These are phyloP conservation scores for Blastomyces gilchristii DNA, from an alignment of 2,329 filamentous ascomycete species.

Conservation along the genomic window DNA sequence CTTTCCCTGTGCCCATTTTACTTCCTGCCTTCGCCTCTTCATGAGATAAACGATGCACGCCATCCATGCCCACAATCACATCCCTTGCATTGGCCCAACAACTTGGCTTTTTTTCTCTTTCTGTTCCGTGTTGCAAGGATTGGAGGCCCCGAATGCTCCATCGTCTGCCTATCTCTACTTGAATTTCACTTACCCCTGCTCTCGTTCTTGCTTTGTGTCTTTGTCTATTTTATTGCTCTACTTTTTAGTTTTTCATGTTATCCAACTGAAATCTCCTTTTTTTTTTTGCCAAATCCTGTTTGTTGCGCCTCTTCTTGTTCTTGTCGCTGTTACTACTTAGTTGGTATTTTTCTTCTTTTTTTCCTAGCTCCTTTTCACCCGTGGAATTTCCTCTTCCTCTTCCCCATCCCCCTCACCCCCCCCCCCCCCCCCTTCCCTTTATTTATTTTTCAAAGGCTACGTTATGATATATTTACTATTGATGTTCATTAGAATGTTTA, in stretches of 20 bases:
- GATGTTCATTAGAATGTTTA: slow-evolving; percentile 11
- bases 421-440: slow-evolving; percentile 13
- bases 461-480: slow-evolving; percentile 8
- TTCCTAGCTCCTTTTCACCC: slow-evolving; percentile 3
- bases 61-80: slow-evolving; percentile 4
- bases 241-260: not conserved
- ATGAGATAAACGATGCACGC: slow-evolving; percentile 8
- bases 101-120: not conserved
- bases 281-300: not conserved
- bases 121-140: slow-evolving; percentile 8
- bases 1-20: not conserved
- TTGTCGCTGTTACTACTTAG: not conserved
- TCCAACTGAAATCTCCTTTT: not conserved
- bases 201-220: not conserved
- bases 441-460: not conserved
- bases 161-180: slow-evolving; percentile 4
- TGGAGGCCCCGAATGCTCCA: not conserved
- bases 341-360: not conserved
- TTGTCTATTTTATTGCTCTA: not conserved
- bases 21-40: not conserved
- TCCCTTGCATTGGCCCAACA: not conserved
- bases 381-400: slow-evolving; percentile 18
- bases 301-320: slow-evolving; percentile 6
- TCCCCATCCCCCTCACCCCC: too few species aligned
- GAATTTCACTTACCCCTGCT: slow-evolving; percentile 7